Conservation (phyloP, 305 asterid species). For the Fraxinus latifolia region DNA sequence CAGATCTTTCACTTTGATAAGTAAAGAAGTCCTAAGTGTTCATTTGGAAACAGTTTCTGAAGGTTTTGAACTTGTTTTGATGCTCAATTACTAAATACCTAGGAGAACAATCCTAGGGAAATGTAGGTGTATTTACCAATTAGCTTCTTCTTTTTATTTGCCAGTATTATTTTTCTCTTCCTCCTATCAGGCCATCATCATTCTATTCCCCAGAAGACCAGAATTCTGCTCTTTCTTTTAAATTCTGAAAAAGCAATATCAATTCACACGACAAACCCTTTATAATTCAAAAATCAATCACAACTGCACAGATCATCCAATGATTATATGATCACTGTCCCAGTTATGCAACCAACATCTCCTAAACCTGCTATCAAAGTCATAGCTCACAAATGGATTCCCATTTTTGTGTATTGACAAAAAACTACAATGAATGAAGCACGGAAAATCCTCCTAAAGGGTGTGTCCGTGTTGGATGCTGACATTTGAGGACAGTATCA, state of each 20-base stretch:
- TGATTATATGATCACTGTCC: neutral
- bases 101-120: constrained; percentile 4
- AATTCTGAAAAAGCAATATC: neutral
- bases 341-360: neutral
- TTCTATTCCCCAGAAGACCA: neutral
- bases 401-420: neutral
- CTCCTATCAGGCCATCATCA: neutral
- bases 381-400: neutral
- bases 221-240: neutral
- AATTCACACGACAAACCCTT: neutral
- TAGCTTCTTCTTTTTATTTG: constrained; percentile 5
- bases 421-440: neutral
- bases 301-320: neutral
- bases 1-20: neutral
- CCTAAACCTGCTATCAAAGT: neutral
- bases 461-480: neutral
- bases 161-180: neutral
- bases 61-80: neutral
- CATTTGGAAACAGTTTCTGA: neutral
- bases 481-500: neutral
- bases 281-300: neutral
- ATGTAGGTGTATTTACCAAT: neutral
- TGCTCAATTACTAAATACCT: neutral
- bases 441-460: neutral
- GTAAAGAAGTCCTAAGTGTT: neutral